Evolutionary conservation across 371 early-diverging fungal genomes (phyloP), one percentile per base, ranked within the genome.

Genomic region (Rhizopus sp.): DNA sequence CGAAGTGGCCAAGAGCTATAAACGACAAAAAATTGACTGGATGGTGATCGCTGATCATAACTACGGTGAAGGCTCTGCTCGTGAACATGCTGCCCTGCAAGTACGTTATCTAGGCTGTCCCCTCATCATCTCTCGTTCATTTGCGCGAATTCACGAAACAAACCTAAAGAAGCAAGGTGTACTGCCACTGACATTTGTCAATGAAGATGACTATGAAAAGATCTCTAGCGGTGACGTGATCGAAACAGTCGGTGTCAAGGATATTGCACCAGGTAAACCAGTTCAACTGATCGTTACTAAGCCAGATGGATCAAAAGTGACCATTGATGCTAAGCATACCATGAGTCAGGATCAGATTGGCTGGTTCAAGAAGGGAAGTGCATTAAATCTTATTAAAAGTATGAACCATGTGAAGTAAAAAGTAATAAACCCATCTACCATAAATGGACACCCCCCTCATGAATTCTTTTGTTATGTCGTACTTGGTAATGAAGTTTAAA

Each of bases 161-260:
- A 98, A 98, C 79, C 75, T 98, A 67, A 97, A 98, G 88, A 98
- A 96, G 82, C 98, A 98, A 77, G 98, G 98, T 60, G 91, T 98
- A 32, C 78, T 97, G 50, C 97, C 98, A 29, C 75, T 97, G 50
- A 92, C 93, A 2, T 96, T 97, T 72, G 89, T 84, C 40, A 78
- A 94, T 67, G 86, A 84, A 41, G 79, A 70, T 8, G 92, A 96
- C 70, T 97, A 93, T 78, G 84, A 93, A 46, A 79, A 77, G 64
- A 80, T 95, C 62, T 73, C 81, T 42, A 88, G 90, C 39, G 81
- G 88, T 1, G 93, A 93, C 83, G 84, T 86, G 51, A 87, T 95
- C 57, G 82, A 87, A 53, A 92, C 93, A 15, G 57, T 85, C 23
- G 95, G 95, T 53, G 83, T 97, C 16, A 81, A 74, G 50, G 82